Conservation (phyloP, 108 stramenopile species). For the Cyclotella distinguenda region DNA sequence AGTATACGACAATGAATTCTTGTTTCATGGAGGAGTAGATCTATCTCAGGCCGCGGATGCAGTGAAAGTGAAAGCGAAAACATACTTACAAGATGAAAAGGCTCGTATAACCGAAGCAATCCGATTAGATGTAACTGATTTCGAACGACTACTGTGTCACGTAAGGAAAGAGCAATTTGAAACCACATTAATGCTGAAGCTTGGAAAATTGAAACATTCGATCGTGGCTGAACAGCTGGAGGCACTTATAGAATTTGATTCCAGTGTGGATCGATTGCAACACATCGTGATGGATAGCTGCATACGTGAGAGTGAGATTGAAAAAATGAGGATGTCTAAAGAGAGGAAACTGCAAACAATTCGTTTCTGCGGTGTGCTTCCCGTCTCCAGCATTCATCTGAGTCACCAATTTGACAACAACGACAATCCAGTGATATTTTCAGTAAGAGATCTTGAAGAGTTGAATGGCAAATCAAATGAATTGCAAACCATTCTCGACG, state of each 20-base stretch:
- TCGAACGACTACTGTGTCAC: not conserved
- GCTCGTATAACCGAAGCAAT: not conserved
- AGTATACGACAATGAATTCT: not conserved
- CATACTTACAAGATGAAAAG: not conserved
- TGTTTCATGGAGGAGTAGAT: not conserved
- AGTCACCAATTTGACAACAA: not conserved
- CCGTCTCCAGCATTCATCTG: not conserved
- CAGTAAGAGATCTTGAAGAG: not conserved
- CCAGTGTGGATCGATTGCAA: not conserved
- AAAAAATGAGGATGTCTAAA: not conserved
- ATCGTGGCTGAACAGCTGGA: not conserved
- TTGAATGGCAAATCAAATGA: not conserved
- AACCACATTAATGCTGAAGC: slow-evolving; percentile 48
- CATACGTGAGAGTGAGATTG: not conserved
- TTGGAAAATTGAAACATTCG: not conserved
- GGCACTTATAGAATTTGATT: not conserved
- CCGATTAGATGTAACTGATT: not conserved
- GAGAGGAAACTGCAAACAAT: not conserved
- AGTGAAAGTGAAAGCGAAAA: not conserved
- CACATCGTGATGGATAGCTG: not conserved
- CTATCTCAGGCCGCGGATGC: not conserved
- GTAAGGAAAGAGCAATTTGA: slow-evolving; percentile 18
- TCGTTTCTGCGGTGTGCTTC: not conserved
- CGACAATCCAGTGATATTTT: not conserved
- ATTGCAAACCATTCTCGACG: not conserved